Evolutionary conservation across 768 basidiomycete species (phyloP), one percentile per base, ranked within the genome.

Genomic region (Trametes cubensis): DNA sequence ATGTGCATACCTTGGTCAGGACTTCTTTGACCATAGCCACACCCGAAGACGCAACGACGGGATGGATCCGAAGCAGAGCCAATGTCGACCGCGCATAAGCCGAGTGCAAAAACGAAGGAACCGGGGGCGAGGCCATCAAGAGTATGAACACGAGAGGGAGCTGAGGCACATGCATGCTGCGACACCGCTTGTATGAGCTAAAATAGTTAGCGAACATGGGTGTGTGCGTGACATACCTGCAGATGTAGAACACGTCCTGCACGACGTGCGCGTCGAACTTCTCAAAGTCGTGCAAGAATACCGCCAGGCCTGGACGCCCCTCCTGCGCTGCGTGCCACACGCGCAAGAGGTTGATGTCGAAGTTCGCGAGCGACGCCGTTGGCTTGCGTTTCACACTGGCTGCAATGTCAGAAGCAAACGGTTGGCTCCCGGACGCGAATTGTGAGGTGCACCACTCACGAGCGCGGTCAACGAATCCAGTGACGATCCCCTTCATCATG

Each of bases 271-370:
- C 74, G 58, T 90, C 88, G 51, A 89, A 83, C 68, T 86, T 83
- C 67, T 92, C 90, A 64, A 93, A 90, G 58, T 89, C 86, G 58
- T 90, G 88, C 21, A 92, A 67, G 14, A 92, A 68, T 10, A 89
- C 76, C 23, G 86, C 78, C 3, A 92, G 79, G 40, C 79, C 80
- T 13, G 68, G 72, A 5, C 66, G 62, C 0, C 63, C 18, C 13
- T 69, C 42, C 20, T 61, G 58, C 1, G 65, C 41, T 4, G 53
- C 70, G 64, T 87, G 86, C 88, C 88, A 91, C 14, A 80, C 79
- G 49, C 77, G 73, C 10, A 93, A 79, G 23, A 83, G 71, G 52
- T 76, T 76, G 41, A 93, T 83, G 69, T 92, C 89, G 66, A 83
- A 84, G 41, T 72, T 79, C 3, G 87, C 85, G 30, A 89, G 71